phyloP scores from a whole-genome alignment of 225 moss, liverwort and hornwort species.

The Pseudoscleropodium purum region DNA sequence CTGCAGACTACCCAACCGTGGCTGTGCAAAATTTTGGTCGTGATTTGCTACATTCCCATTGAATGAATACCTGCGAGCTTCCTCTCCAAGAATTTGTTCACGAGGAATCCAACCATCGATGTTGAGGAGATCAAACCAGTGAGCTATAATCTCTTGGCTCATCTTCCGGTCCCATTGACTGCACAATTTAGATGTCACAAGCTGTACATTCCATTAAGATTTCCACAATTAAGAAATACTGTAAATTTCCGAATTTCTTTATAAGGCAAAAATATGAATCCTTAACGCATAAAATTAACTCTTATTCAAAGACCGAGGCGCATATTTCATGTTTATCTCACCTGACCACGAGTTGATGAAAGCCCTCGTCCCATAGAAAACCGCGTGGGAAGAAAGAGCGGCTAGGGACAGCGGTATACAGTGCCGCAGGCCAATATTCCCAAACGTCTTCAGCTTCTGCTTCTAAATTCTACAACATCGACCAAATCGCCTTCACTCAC shows the following conservation, averaged over 20 bases:
- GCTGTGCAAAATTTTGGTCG: background rate
- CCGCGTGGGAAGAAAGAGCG: constrained; percentile 96
- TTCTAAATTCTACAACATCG: background rate
- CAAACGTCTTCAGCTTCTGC: constrained; percentile 42
- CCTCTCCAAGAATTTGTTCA: constrained; percentile 62
- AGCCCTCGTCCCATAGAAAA: constrained; percentile 98
- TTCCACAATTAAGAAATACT: background rate
- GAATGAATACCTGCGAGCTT: constrained; percentile 40
- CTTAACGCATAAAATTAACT: background rate
- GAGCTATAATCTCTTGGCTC: constrained; percentile 60
- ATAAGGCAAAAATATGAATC: background rate
- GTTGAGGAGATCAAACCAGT: constrained; percentile 64
- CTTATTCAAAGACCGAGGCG: background rate
- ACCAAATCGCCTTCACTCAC: background rate
- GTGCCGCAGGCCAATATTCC: constrained; percentile 89
- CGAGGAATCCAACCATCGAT: constrained; percentile 71
- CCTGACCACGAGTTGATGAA: constrained; percentile 93
- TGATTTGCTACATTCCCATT: background rate
- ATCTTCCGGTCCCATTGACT: constrained; percentile 92
- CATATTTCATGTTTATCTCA: background rate
- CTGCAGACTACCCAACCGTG: background rate
- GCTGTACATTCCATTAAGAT: background rate
- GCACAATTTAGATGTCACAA: constrained; percentile 14
- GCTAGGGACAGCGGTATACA: constrained; percentile 91
- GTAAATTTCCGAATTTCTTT: background rate